Evolutionary conservation across 169 alveolate species (phyloP).

Genomic region (Toxoplasma gondii): DNA sequence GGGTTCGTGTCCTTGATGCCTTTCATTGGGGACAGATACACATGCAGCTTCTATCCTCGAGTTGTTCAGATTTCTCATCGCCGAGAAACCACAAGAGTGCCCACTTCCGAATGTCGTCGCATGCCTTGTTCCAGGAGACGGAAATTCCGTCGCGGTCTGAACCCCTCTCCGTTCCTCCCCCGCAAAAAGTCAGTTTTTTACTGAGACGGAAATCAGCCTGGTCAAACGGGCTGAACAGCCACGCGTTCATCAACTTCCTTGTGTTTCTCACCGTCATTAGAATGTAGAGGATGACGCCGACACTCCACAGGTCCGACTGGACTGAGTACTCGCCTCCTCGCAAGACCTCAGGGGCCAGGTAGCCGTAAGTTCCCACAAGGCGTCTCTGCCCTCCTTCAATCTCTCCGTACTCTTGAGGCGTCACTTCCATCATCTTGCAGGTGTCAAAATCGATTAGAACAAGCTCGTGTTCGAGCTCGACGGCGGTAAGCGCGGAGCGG

Average conservation of each 20-base stretch:
- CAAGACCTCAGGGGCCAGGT: slow-evolving; percentile 77
- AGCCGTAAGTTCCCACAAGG: slow-evolving; percentile 80
- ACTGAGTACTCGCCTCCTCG: slow-evolving; percentile 80
- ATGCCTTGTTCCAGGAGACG: too few species aligned
- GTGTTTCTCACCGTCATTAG: slow-evolving; percentile 80
- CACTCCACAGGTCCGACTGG: slow-evolving; percentile 91
- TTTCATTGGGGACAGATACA: too few species aligned
- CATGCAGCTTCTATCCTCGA: too few species aligned
- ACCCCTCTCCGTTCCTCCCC: too few species aligned
- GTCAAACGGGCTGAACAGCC: too few species aligned
- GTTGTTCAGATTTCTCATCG: too few species aligned
- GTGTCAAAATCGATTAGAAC: slow-evolving; percentile 79
- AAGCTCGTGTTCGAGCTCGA: slow-evolving; percentile 71
- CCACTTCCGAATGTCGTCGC: too few species aligned
- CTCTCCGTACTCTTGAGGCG: slow-evolving; percentile 22
- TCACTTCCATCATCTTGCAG: slow-evolving; percentile 66
- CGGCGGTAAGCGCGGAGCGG: neutral
- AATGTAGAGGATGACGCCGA: slow-evolving; percentile 89
- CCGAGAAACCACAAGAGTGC: too few species aligned
- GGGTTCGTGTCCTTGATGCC: too few species aligned
- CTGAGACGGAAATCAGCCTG: too few species aligned
- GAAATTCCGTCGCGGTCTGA: too few species aligned
- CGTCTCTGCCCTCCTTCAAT: slow-evolving; percentile 47
- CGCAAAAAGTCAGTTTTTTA: too few species aligned
- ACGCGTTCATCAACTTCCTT: neutral